phyloP scores from a whole-genome alignment of 2,329 filamentous ascomycete genomes.

The Penicillium decumbens region DNA sequence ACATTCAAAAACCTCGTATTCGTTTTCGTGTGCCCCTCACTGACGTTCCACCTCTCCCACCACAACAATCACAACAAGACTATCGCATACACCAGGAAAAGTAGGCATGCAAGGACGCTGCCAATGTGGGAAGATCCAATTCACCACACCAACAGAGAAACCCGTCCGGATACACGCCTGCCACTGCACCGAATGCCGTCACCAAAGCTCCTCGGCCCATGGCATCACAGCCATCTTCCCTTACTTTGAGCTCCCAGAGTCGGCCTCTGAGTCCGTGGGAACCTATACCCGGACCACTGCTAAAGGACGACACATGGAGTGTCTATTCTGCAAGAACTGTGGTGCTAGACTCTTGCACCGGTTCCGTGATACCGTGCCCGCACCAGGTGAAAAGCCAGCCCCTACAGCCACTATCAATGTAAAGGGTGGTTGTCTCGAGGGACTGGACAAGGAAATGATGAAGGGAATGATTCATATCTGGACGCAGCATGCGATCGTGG shows the following conservation, averaged over 20 bases:
- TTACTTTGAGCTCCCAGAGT: conserved; percentile 54
- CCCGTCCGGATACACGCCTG: conserved; percentile 66
- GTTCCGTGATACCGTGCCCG: conserved; percentile 25
- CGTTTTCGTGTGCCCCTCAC: conserved; percentile 1
- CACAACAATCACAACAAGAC: neutral
- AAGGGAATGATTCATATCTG: conserved; percentile 61
- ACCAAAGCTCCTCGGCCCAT: conserved; percentile 63
- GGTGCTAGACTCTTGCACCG: conserved; percentile 63
- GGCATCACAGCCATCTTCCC: conserved; percentile 67
- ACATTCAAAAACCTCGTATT: neutral
- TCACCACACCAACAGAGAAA: conserved; percentile 57
- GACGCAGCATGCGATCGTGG: conserved; percentile 63
- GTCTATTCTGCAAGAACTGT: conserved; percentile 64
- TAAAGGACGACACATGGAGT: conserved; percentile 56
- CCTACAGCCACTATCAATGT: conserved; percentile 51
- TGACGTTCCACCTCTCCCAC: neutral
- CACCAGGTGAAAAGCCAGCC: conserved; percentile 50
- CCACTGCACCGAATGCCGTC: conserved; percentile 63
- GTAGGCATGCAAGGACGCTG: conserved; percentile 56
- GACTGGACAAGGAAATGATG: conserved; percentile 58
- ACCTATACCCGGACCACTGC: conserved; percentile 52
- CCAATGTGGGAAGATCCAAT: conserved; percentile 60
- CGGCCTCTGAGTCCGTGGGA: conserved; percentile 16
- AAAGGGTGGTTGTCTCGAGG: conserved; percentile 63
- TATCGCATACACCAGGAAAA: neutral